phyloP scores from a whole-genome alignment of 345 rosid species.

The Syzygium oleosum region DNA sequence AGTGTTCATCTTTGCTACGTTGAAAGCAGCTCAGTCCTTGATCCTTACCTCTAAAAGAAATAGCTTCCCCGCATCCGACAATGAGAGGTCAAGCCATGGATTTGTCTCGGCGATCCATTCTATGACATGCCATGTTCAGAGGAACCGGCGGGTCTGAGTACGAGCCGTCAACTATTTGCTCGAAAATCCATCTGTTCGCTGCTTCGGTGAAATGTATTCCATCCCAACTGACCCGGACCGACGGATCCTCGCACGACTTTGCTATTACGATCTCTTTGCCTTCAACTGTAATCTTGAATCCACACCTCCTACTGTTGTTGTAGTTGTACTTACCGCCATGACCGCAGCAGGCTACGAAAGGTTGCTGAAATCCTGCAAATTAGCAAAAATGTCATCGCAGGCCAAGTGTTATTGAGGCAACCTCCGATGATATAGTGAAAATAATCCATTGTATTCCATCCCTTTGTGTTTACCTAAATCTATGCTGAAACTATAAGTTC shows the following conservation, averaged over 20 bases:
- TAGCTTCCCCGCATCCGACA: background rate
- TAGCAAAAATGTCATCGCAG: background rate
- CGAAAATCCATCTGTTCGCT: slow-evolving; percentile 53
- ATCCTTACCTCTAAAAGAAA: background rate
- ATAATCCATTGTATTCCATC: background rate
- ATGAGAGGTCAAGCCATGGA: background rate
- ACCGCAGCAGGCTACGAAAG: slow-evolving; percentile 65
- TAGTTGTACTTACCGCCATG: slow-evolving; percentile 67
- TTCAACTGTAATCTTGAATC: slow-evolving; percentile 25
- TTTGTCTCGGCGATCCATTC: background rate
- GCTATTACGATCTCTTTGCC: slow-evolving; percentile 43
- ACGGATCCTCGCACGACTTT: slow-evolving; percentile 50
- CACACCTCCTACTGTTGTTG: slow-evolving; percentile 38
- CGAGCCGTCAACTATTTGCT: slow-evolving; percentile 30
- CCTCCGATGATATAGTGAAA: background rate
- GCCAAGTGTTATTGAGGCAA: background rate
- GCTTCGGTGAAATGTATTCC: slow-evolving; percentile 68
- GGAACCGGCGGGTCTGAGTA: slow-evolving; percentile 51
- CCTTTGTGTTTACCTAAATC: background rate
- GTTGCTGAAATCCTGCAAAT: slow-evolving; percentile 36
- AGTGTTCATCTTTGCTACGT: background rate
- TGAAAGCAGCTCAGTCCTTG: background rate
- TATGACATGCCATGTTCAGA: slow-evolving; percentile 32
- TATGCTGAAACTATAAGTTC: background rate
- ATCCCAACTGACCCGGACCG: slow-evolving; percentile 51